Conservation (phyloP, 768 basidiomycete species). For the Agaricus blazei region DNA sequence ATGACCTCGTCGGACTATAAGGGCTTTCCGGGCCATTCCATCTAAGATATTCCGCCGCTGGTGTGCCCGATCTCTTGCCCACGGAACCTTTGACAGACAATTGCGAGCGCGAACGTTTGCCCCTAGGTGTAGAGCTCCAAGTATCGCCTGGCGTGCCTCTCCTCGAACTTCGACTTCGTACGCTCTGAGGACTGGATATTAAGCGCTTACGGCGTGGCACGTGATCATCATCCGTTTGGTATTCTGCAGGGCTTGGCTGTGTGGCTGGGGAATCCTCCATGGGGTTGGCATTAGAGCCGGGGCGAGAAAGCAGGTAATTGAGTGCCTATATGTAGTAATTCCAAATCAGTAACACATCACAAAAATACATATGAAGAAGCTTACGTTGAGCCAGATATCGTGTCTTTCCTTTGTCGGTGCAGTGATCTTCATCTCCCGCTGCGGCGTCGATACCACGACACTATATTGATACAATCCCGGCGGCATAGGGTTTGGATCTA, state of each 20-base stretch:
- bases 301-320: conserved; percentile 83
- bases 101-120: conserved; percentile 74
- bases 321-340: conserved; percentile 56
- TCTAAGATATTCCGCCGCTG: conserved; percentile 86
- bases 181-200: conserved; percentile 67
- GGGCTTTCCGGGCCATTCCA: conserved; percentile 74
- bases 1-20: conserved; percentile 69
- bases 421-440: conserved; percentile 98
- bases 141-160: conserved; percentile 55
- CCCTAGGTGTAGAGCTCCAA: conserved; percentile 74
- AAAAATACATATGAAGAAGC: conserved; percentile 20
- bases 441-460: conserved; percentile 87
- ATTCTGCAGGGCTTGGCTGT: conserved; percentile 40
- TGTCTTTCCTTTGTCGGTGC: conserved; percentile 93
- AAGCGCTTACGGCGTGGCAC: conserved; percentile 32
- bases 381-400: conserved; percentile 92
- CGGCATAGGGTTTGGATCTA: conserved; percentile 95
- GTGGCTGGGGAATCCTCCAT: conserved; percentile 31
- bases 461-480: conserved; percentile 91
- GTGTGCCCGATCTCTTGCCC: conserved; percentile 84
- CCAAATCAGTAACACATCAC: conserved; percentile 12
- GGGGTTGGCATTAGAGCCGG: conserved; percentile 36
- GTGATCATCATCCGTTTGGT: conserved; percentile 45
- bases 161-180: conserved; percentile 65
- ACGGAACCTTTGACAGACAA: conserved; percentile 69